Percentiles rank a stretch among this genome's conserved stretches.
These are phyloP conservation scores for Astrothelium subdiscretum DNA, from an alignment of 495 filamentous ascomycete species.

Conservation along the genomic window DNA sequence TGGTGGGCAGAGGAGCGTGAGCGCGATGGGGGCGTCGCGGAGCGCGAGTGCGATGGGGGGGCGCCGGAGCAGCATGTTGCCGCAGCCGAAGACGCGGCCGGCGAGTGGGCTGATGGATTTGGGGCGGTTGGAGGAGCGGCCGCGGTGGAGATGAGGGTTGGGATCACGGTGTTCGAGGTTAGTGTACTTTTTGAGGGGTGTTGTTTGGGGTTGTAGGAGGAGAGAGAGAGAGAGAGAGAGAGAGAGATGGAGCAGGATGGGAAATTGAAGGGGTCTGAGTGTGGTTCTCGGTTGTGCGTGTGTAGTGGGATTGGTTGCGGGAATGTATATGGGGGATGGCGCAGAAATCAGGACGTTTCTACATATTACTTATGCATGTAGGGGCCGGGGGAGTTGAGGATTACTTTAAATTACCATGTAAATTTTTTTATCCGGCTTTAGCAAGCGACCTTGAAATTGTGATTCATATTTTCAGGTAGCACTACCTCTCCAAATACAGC, in stretches of 20 bases:
- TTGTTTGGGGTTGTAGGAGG: not conserved
- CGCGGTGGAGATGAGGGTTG: not conserved
- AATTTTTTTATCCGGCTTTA: not conserved
- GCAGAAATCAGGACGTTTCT: not conserved
- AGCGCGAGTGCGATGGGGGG: conserved; percentile 20
- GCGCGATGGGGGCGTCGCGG: not conserved
- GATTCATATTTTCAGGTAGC: too few relatives aligned
- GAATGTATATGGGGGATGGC: too few relatives aligned
- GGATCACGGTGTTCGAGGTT: not conserved
- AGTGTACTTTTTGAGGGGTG: not conserved
- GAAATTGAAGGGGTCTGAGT: too few relatives aligned
- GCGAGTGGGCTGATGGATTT: not conserved
- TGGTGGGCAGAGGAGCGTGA: conserved; percentile 2
- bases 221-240: not conserved
- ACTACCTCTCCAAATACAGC: too few relatives aligned
- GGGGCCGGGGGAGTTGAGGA: not conserved
- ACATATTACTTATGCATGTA: not conserved
- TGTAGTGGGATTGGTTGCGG: too few relatives aligned
- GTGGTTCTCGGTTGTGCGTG: too few relatives aligned
- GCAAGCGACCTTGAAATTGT: not conserved
- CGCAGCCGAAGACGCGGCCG: conserved; percentile 29
- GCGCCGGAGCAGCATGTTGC: conserved; percentile 41
- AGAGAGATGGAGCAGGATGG: too few relatives aligned
- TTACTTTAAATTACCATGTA: not conserved
- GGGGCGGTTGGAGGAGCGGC: not conserved